Conservation (phyloP, 2,329 filamentous ascomycete genomes). For the Fusarium clavum region DNA sequence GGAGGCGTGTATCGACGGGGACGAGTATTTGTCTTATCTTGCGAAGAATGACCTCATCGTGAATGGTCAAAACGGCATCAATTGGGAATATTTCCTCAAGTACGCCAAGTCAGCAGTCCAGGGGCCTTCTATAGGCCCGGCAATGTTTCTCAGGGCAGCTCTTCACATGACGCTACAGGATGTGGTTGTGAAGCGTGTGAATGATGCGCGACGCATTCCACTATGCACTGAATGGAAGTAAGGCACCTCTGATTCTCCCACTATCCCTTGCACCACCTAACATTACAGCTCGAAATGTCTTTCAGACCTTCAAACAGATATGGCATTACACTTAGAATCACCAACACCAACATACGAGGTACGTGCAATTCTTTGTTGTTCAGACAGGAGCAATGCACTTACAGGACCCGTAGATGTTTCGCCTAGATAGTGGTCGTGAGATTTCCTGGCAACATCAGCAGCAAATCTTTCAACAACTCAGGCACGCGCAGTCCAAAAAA, state of each 20-base stretch:
- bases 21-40: neutral
- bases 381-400: too few relatives aligned
- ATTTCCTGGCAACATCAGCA: neutral
- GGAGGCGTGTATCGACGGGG: neutral
- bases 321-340: neutral
- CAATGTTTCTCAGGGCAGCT: neutral
- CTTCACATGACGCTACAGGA: neutral
- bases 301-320: neutral
- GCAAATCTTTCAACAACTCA: neutral
- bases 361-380: too few relatives aligned
- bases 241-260: too few relatives aligned
- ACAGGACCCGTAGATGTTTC: neutral
- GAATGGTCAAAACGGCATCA: neutral
- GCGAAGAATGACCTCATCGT: neutral
- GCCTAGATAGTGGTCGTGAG: neutral
- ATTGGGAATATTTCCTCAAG: neutral
- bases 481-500: neutral
- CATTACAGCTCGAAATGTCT: neutral
- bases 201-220: neutral
- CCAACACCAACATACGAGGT: neutral
- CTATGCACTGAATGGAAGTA: neutral
- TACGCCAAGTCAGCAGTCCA: neutral
- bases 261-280: too few relatives aligned
- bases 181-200: neutral
- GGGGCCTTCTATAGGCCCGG: neutral